Percentiles rank a stretch among this genome's conserved stretches.
Evolutionary conservation across 805 yeast genomes (phyloP).

Genomic region (Brettanomyces bruxellensis): DNA sequence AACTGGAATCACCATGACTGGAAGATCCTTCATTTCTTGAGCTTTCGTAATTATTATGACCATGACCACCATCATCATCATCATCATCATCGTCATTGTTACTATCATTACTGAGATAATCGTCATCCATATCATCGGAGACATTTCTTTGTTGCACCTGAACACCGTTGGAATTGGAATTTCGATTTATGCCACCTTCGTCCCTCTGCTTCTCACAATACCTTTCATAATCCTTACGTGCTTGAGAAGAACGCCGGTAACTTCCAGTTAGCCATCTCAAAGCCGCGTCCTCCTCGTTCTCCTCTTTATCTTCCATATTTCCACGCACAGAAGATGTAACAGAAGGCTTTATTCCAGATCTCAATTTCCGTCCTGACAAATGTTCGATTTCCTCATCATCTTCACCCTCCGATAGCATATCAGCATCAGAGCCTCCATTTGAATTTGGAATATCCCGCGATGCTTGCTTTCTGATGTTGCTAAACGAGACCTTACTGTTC

Average conservation of each 20-base stretch:
- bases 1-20: constrained; percentile 14
- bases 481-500: no score
- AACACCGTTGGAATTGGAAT: background rate
- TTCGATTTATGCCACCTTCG: background rate
- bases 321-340: background rate
- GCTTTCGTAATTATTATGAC: constrained; percentile 1
- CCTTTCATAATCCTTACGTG: constrained; percentile 2
- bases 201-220: constrained; percentile 13
- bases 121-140: constrained; percentile 12
- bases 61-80: background rate
- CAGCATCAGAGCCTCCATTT: constrained; percentile 3
- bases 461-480: no score
- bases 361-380: constrained; percentile 6
- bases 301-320: background rate
- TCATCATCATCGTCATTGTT: constrained; percentile 5
- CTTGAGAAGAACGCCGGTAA: constrained; percentile 25
- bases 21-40: constrained; percentile 6
- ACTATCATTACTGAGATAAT: constrained; percentile 11
- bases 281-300: constrained; percentile 15
- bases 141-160: background rate
- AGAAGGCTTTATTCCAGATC: no score
- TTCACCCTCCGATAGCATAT: background rate
- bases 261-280: constrained; percentile 33
- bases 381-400: constrained; percentile 6
- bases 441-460: background rate